Evolutionary conservation across 257 asterid genomes (phyloP).

Genomic region (Lantana camara): DNA sequence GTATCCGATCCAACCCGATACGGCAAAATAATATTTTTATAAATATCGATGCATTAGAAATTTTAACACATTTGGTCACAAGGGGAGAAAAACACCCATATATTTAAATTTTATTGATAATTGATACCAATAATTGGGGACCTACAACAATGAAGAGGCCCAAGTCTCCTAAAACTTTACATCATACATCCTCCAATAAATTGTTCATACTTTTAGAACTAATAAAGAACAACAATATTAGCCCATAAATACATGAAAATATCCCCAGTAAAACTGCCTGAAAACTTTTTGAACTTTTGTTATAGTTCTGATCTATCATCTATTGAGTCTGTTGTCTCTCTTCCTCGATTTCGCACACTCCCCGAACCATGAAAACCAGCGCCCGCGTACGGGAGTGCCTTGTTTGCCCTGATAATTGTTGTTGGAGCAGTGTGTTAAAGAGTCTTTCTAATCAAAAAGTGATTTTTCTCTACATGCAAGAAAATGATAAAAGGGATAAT

Average conservation of each 20-base stretch:
- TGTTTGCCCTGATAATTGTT: slow-evolving; percentile 41
- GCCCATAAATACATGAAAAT: slow-evolving; percentile 34
- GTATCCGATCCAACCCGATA: too few species aligned
- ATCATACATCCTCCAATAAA: slow-evolving; percentile 21
- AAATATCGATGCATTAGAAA: too few species aligned
- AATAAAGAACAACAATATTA: slow-evolving; percentile 11
- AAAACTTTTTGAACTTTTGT: slow-evolving; percentile 2
- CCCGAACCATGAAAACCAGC: slow-evolving; percentile 72
- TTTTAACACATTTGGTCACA: too few species aligned
- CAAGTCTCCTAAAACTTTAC: slow-evolving; percentile 38
- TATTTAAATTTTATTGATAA: slow-evolving; percentile 13
- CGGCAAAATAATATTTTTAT: too few species aligned
- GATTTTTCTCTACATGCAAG: too few species aligned
- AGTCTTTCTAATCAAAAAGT: not conserved
- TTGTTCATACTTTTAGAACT: not conserved
- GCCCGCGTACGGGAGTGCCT: slow-evolving; percentile 57
- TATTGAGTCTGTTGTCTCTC: slow-evolving; percentile 44
- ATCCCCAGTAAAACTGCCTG: slow-evolving; percentile 19
- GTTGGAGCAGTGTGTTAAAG: not conserved
- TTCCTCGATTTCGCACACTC: slow-evolving; percentile 71
- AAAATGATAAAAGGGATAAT: too few species aligned
- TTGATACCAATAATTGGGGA: slow-evolving; percentile 25
- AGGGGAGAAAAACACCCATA: slow-evolving; percentile 34
- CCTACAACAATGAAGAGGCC: slow-evolving; percentile 25
- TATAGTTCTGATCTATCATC: slow-evolving; percentile 30